Evolutionary conservation across 495 filamentous ascomycete genomes (phyloP).

Genomic region (Jackrogersella minutella): DNA sequence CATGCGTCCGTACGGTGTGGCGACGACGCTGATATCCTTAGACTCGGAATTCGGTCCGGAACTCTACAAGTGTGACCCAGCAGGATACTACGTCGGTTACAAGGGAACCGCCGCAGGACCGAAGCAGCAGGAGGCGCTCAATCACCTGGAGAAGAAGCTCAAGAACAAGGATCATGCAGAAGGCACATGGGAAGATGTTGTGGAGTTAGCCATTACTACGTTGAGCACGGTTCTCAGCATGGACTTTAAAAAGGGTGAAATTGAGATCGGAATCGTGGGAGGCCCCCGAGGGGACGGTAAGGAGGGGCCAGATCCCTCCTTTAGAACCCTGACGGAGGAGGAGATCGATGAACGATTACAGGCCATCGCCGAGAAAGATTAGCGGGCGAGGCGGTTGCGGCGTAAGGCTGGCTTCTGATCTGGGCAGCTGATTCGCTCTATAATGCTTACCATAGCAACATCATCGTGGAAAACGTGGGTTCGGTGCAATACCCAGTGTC

Average conservation of each 20-base stretch:
- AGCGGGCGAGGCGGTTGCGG: conserved; percentile 46
- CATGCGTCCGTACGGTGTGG: conserved; percentile 96
- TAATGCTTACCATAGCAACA: conserved; percentile 26
- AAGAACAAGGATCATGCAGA: conserved; percentile 98
- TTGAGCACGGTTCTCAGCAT: conserved; percentile 96
- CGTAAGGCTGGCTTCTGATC: conserved; percentile 39
- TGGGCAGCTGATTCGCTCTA: conserved; percentile 29
- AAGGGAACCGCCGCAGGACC: conserved; percentile 97
- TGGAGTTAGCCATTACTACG: conserved; percentile 93
- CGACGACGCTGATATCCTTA: conserved; percentile 90
- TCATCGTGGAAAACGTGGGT: conserved; percentile 19
- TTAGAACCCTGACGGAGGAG: conserved; percentile 91
- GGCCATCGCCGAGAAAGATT: conserved; percentile 98
- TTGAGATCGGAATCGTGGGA: conserved; percentile 96
- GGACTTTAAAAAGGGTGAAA: conserved; percentile 99
- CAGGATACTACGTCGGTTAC: conserved; percentile 97
- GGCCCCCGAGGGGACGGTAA: conserved; percentile 79
- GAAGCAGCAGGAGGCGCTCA: conserved; percentile 97
- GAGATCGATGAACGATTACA: conserved; percentile 99
- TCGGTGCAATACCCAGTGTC: conserved; percentile 12
- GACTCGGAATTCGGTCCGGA: conserved; percentile 95
- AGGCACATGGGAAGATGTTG: conserved; percentile 96
- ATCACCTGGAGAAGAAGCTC: conserved; percentile 98
- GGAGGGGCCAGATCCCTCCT: conserved; percentile 77
- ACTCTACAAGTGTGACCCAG: conserved; percentile 97